Conservation (phyloP, 768 basidiomycete genomes). For the Leccinum subtestaceum region DNA sequence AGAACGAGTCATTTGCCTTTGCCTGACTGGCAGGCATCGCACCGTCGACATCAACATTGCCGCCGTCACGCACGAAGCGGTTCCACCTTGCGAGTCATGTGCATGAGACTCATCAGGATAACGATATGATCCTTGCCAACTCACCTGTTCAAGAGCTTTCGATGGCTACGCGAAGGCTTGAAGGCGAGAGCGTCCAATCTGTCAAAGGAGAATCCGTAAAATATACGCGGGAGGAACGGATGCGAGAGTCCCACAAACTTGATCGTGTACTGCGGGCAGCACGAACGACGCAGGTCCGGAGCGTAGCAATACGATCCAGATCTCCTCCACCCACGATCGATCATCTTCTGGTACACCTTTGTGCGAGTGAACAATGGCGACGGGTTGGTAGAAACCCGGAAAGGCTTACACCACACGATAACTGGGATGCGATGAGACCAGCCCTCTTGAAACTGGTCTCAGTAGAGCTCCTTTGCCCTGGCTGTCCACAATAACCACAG, state of each 20-base stretch:
- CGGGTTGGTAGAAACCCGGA: neutral
- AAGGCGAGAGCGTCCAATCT: constrained; percentile 70
- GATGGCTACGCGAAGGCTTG: constrained; percentile 68
- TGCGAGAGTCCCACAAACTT: constrained; percentile 46
- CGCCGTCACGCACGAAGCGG: constrained; percentile 54
- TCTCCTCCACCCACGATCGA: constrained; percentile 82
- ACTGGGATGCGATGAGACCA: constrained; percentile 45
- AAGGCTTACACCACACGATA: constrained; percentile 50
- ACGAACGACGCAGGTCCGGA: constrained; percentile 75
- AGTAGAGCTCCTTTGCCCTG: constrained; percentile 43
- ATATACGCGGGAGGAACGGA: constrained; percentile 6
- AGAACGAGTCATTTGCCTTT: constrained; percentile 31
- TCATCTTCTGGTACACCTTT: constrained; percentile 79
- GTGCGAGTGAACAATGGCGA: constrained; percentile 4
- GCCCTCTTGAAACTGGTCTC: constrained; percentile 48
- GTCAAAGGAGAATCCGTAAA: constrained; percentile 16
- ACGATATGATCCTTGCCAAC: constrained; percentile 1
- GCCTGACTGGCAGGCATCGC: constrained; percentile 7
- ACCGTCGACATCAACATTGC: constrained; percentile 21
- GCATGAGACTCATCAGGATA: neutral
- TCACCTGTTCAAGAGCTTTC: constrained; percentile 72
- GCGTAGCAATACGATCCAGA: constrained; percentile 86
- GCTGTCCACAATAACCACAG: constrained; percentile 68
- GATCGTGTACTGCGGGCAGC: constrained; percentile 95
- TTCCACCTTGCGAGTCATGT: constrained; percentile 56